Evolutionary conservation across 202 grass and related monocot genomes (phyloP).

Genomic region (Setaria viridis): DNA sequence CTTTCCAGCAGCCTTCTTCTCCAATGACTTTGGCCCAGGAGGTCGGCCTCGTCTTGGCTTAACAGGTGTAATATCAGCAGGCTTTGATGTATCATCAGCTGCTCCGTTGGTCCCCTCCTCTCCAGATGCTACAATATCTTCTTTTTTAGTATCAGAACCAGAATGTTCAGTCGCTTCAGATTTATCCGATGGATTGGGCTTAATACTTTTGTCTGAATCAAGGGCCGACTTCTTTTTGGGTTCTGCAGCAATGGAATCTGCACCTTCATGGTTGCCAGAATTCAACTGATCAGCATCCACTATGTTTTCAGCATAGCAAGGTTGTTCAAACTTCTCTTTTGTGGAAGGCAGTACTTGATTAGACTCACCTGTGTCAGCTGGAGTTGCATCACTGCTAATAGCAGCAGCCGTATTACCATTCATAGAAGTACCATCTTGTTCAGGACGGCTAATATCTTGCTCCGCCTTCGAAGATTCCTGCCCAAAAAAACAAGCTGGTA

Average conservation of each 20-base stretch:
- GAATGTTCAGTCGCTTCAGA: conserved; percentile 32
- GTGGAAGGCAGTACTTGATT: conserved; percentile 48
- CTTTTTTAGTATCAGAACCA: conserved; percentile 32
- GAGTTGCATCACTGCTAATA: conserved; percentile 52
- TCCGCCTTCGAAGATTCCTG: conserved; percentile 62
- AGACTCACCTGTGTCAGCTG: conserved; percentile 57
- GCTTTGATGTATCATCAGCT: conserved; percentile 43
- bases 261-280: conserved; percentile 43
- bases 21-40: conserved; percentile 52
- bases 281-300: conserved; percentile 41
- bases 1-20: conserved; percentile 58
- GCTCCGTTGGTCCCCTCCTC: conserved; percentile 50
- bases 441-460: conserved; percentile 59
- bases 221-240: conserved; percentile 44
- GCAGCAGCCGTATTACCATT: conserved; percentile 44
- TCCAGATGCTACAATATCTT: conserved; percentile 38
- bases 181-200: conserved; percentile 9
- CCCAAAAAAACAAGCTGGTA: conserved; percentile 8
- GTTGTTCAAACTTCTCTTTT: conserved; percentile 56
- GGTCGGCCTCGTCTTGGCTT: conserved; percentile 68
- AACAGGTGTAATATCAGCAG: conserved; percentile 41
- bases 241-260: conserved; percentile 31
- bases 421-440: conserved; percentile 51
- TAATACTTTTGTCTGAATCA: conserved; percentile 38
- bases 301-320: conserved; percentile 36